Percentiles rank a stretch among this genome's conserved stretches.
phyloP scores from a whole-genome alignment of 768 basidiomycete species.

The Albatrellus ellisii region DNA sequence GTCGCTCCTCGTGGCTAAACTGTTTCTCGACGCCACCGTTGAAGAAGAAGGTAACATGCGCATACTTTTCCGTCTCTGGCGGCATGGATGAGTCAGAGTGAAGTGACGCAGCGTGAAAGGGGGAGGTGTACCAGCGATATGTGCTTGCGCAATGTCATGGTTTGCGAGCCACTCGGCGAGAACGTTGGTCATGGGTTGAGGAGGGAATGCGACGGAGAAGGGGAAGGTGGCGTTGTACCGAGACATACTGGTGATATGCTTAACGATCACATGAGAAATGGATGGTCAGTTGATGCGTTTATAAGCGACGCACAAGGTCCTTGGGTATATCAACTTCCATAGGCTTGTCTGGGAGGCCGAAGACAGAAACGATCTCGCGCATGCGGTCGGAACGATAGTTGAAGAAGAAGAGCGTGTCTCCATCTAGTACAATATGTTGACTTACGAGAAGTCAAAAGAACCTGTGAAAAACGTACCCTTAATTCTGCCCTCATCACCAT shows the following conservation, averaged over 20 bases:
- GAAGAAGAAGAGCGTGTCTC: constrained; percentile 89
- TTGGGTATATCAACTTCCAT: constrained; percentile 74
- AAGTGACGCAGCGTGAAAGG: neutral
- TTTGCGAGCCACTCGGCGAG: constrained; percentile 84
- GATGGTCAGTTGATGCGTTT: neutral
- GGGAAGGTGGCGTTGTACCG: constrained; percentile 86
- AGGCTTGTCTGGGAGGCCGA: constrained; percentile 74
- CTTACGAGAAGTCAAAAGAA: neutral
- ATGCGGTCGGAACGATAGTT: constrained; percentile 97
- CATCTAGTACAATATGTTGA: constrained; percentile 30
- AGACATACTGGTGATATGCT: constrained; percentile 92
- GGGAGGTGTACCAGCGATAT: constrained; percentile 55
- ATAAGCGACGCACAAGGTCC: constrained; percentile 43
- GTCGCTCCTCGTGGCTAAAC: constrained; percentile 68
- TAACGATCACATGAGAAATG: neutral
- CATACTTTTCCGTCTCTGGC: constrained; percentile 92
- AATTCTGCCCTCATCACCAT: constrained; percentile 65
- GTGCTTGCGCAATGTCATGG: constrained; percentile 72
- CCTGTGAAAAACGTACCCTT: constrained; percentile 39
- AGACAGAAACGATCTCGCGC: constrained; percentile 77
- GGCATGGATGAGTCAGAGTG: neutral
- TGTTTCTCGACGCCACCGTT: constrained; percentile 95
- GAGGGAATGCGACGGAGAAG: constrained; percentile 87
- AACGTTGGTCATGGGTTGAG: constrained; percentile 87
- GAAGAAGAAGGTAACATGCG: constrained; percentile 97